Evolutionary conservation across 208 protist species (phyloP), one percentile per base, ranked within the genome.

Genomic region (Trypanosoma melophagium): DNA sequence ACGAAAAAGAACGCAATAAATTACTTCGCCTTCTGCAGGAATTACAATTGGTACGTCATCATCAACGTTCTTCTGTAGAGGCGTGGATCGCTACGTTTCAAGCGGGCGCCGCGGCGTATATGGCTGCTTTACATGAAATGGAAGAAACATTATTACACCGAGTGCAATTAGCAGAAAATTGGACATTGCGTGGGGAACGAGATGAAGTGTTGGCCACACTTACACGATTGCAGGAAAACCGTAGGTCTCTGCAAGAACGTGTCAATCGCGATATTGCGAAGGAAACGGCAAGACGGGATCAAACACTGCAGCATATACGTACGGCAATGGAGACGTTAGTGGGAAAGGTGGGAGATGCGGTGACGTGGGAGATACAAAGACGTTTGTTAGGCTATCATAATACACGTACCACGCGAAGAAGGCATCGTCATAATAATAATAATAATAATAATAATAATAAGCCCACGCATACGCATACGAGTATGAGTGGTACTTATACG

Each of bases 311-410:
- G 12, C 52, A 66, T 8, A 24, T 86, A 41, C 49, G 71, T 19
- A 17, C 67, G 58, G 74, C 77, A 17, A 79, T 89, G 50, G 77
- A 86, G 38, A 61, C 40, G 31, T 71, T 81, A 68, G 45, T 89
- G 16, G 78, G 71, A 10, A 77, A 86, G 45, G 66, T 89, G 7
- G 71, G 77, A 3, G 67, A 86, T 51, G 77, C 83, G 16, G 63
- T 89, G 14, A 73, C 64, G 49, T 89, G 83, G 80, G 72, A 86
- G 52, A 38, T 81, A 51, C 76, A 77, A 25, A 67, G 82, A 58
- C 70, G 67, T 9, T 21, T 69, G n/a, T 61, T 68, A 35, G 61
- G 69, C 0, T 9, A 57, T 13, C 16, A 16, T 14, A 19, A 16
- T 28, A 41, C 4, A 38, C 7, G 17, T 19, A 41, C 9, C 10